Evolutionary conservation across 768 basidiomycete genomes (phyloP).

Genomic region (Mycena haematopus): DNA sequence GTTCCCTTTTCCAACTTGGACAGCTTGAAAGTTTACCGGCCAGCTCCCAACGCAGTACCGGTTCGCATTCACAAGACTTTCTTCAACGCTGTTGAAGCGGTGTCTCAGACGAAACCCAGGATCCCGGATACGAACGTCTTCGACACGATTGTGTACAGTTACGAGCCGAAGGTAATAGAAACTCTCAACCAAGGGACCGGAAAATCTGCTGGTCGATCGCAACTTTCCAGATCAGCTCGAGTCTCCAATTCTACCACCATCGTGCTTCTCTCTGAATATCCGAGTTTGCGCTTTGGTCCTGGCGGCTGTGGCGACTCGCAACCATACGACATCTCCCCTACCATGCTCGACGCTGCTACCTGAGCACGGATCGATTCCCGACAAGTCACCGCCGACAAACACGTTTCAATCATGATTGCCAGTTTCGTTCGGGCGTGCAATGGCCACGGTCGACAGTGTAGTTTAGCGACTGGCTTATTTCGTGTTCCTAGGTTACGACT

Average conservation of each 20-base stretch:
- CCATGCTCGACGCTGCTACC: neutral
- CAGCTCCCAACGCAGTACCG: neutral
- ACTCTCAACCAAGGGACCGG: neutral
- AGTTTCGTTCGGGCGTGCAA: too few relatives aligned
- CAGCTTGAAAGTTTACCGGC: slow-evolving; percentile 7
- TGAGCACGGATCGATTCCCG: neutral
- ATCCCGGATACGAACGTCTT: slow-evolving; percentile 23
- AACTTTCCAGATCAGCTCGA: neutral
- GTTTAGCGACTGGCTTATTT: too few relatives aligned
- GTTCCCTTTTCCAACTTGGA: slow-evolving; percentile 17
- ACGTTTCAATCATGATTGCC: too few relatives aligned
- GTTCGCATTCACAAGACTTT: slow-evolving; percentile 19
- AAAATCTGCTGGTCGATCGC: too few relatives aligned
- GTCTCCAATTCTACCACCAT: neutral
- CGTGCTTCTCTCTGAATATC: neutral
- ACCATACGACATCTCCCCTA: neutral
- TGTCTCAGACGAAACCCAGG: slow-evolving; percentile 16
- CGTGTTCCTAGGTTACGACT: too few relatives aligned
- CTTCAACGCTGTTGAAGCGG: slow-evolving; percentile 19
- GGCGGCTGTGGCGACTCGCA: neutral
- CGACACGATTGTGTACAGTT: slow-evolving; percentile 29
- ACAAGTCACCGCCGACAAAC: neutral
- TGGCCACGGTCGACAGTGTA: too few relatives aligned
- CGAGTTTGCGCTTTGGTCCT: neutral
- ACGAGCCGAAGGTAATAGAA: slow-evolving; percentile 10